These are phyloP conservation scores for Zizania latifolia DNA, from an alignment of 176 grass and related monocot species.

Conservation along the genomic window DNA sequence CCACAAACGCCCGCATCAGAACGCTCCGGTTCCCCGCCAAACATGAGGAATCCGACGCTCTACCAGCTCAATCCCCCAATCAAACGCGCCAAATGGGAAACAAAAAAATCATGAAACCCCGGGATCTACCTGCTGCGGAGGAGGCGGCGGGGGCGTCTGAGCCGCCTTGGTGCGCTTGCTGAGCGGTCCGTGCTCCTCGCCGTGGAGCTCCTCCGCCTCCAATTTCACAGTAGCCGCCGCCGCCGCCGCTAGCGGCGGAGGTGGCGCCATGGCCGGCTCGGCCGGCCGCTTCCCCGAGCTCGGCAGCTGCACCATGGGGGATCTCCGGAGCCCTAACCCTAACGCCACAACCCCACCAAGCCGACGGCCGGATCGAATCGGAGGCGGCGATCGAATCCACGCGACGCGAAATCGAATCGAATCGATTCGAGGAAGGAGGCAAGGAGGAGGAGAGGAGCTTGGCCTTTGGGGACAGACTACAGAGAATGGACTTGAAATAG, in stretches of 20 bases:
- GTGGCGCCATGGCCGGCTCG: conserved; percentile 10
- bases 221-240: conserved; percentile 21
- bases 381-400: too few relatives aligned
- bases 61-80: neutral
- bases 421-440: too few relatives aligned
- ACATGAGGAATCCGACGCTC: neutral
- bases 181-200: neutral
- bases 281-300: conserved; percentile 40
- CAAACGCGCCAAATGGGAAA: neutral
- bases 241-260: neutral
- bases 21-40: neutral
- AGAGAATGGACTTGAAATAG: too few relatives aligned
- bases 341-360: too few relatives aligned
- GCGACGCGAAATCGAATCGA: too few relatives aligned
- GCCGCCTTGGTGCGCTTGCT: conserved; percentile 35
- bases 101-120: neutral
- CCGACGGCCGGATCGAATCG: too few relatives aligned
- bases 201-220: conserved; percentile 32
- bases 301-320: conserved; percentile 49
- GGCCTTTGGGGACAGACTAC: too few relatives aligned
- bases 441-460: too few relatives aligned
- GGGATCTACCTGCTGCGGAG: conserved; percentile 43
- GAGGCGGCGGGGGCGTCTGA: neutral
- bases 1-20: neutral
- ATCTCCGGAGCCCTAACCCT: too few relatives aligned